Conservation (phyloP, 2,329 filamentous ascomycete genomes). For the Sclerotinia subarctica region DNA sequence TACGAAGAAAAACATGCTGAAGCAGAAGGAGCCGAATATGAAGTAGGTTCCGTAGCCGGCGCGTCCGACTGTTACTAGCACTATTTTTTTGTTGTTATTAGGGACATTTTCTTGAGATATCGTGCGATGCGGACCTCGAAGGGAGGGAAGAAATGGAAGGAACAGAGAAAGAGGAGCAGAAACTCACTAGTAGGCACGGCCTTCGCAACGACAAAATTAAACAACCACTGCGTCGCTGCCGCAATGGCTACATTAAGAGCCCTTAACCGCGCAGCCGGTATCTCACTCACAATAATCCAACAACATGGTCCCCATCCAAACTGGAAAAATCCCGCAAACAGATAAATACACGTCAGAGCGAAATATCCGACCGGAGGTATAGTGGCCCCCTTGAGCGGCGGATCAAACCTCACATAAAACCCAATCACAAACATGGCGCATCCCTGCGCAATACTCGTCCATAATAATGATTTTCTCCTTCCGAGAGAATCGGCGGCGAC, state of each 20-base stretch:
- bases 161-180: background rate
- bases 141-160: background rate
- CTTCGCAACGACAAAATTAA: constrained; percentile 69
- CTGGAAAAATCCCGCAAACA: constrained; percentile 69
- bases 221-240: constrained; percentile 68
- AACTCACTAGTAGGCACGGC: constrained; percentile 58
- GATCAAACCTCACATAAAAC: constrained; percentile 63
- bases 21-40: constrained; percentile 60
- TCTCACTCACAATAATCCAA: constrained; percentile 68
- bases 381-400: constrained; percentile 50
- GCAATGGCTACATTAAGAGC: constrained; percentile 66
- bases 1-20: constrained; percentile 49
- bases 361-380: constrained; percentile 67
- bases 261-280: constrained; percentile 63
- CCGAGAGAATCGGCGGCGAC: constrained; percentile 69
- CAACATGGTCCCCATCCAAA: constrained; percentile 67
- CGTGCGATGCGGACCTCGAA: too few species aligned
- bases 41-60: constrained; percentile 58
- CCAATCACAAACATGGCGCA: constrained; percentile 67
- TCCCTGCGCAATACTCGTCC: constrained; percentile 62
- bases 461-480: constrained; percentile 53
- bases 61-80: constrained; percentile 49
- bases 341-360: constrained; percentile 67
- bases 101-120: background rate
- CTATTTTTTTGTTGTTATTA: background rate